Evolutionary conservation across 176 grass and related monocot genomes (phyloP), one percentile per base, ranked within the genome.

Genomic region (Puccinellia tenuiflora): DNA sequence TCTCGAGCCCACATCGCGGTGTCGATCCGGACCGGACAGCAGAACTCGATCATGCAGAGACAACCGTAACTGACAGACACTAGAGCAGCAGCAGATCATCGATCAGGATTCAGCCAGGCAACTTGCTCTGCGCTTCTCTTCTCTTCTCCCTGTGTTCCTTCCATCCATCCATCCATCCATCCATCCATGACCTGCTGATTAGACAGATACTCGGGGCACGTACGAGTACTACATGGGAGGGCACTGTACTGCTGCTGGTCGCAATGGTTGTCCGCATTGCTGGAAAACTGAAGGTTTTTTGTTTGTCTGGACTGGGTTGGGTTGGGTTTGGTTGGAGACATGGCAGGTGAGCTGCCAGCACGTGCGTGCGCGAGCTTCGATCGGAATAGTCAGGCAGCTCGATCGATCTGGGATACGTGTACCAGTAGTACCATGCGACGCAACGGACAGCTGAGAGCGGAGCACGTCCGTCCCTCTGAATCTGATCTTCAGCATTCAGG

Each of bases 231-330:
- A 48, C 5, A 20, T 20, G 50, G 6, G 50, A 52, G 18, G 6
- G 5, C 17, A 7, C 48, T 20, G 48, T 20, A 1, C 3, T 42
- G 11, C 40, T 42, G 40, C 47, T 17, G 47, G 33, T 50, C 15
- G 37, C 6, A 29, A 72, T 78, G 34, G 40, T 53, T 83, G 73
- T 51, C 73, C 73, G 63, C 38, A 70, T 60, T n/a, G 73, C 80
- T 63, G 54, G 73, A 52, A 51, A 70, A 22, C 52, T 7, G 51
- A 48, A 71, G 70, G 15, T 68, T 39, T 61, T 21, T 64, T 10
- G 60, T 31, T 46, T 61, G 14, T 20, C 0, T 38, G 64, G 34
- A 17, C 38, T 34, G 33, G 64, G 4, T 18, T 18, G 60, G 60
- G 16, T 24, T 14, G 2, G 31, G 71, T 34, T 35, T 76, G 79